Evolutionary conservation across 2,329 filamentous ascomycete species (phyloP), one percentile per base, ranked within the genome.

Genomic region (Exophiala bonariae): DNA sequence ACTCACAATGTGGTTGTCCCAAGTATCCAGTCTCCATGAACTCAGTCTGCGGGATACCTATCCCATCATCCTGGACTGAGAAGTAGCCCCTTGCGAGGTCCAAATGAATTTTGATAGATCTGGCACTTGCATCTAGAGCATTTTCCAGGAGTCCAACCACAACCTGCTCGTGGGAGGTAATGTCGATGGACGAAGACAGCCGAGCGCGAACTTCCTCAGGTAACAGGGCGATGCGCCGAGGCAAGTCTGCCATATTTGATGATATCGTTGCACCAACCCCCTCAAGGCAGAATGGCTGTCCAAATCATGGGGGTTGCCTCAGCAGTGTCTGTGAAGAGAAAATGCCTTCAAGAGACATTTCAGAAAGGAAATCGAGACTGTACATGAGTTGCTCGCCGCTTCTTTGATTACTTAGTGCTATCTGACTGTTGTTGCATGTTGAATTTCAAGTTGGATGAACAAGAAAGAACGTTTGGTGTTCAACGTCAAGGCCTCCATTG

Each of bases 161-260:
- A 3, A 87, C 89, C 19, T 72, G 79, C 58, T 85, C 85, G 23
- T 97, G 73, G 35, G 83, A 86, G 2, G 83, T 86, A 58, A 97
- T 85, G 45, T 79, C 75, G n/a, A 82, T 82, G 0, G 92, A 95
- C 1, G 92, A 96, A 63, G 85, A 87, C 70, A 99, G 85, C 64
- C 90, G 88, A 22, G 39, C 31, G 28, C 47, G 51, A 17, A 49
- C 37, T 18, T 51, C 32, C 30, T 49, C 42, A 30, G 51, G 47
- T 18, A 55, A 47, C 3, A 39, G 42, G 17, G 22, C 23, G 40
- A 56, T 55, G 10, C 41, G 36, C 22, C 18, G 18, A 3, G 41
- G 32, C 19, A 30, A n/a, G 9, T 17, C 16, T 14, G 40, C 37
- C 49, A 52, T 52, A 17, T n/a, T n/a, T n/a, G n/a, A 13, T 42